These are phyloP conservation scores for Tephrocybe sp. DNA, from an alignment of 768 basidiomycete genomes.

Conservation along the genomic window DNA sequence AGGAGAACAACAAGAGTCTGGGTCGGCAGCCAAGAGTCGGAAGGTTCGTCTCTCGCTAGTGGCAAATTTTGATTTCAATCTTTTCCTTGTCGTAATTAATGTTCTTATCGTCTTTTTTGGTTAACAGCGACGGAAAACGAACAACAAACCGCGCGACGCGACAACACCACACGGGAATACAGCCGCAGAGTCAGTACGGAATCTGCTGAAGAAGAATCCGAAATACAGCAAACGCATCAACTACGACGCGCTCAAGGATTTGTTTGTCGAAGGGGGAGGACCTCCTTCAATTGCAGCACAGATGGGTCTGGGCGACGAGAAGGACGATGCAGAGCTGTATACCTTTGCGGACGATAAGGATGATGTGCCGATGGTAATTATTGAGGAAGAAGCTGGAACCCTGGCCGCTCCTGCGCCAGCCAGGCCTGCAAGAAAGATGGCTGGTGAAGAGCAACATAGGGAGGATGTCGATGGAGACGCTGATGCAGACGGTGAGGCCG, in stretches of 20 bases:
- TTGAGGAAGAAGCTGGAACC: conserved; percentile 39
- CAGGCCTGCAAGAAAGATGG: conserved; percentile 18
- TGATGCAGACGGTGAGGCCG: conserved; percentile 37
- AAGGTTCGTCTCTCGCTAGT: conserved; percentile 66
- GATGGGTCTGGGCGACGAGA: conserved; percentile 38
- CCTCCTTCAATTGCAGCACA: conserved; percentile 23
- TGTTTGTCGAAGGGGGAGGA: conserved; percentile 56
- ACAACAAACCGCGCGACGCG: conserved; percentile 65
- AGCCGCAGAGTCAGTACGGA: conserved; percentile 73
- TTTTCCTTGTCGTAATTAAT: conserved; percentile 16
- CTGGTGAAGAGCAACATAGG: conserved; percentile 14
- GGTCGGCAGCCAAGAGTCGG: conserved; percentile 52
- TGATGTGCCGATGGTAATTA: conserved; percentile 34
- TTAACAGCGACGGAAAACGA: conserved; percentile 65
- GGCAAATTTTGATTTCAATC: conserved; percentile 26
- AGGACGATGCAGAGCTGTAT: conserved; percentile 41
- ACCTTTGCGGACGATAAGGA: conserved; percentile 40
- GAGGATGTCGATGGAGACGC: conserved; percentile 15
- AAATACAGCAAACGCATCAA: conserved; percentile 93
- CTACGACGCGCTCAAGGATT: conserved; percentile 81
- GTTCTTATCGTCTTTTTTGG: conserved; percentile 9
- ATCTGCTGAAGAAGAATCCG: conserved; percentile 79
- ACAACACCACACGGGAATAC: conserved; percentile 66
- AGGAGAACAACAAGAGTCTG: conserved; percentile 50
- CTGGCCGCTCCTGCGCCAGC: conserved; percentile 17